phyloP scores from a whole-genome alignment of 257 asterid species.

The Solanum dulcamara region DNA sequence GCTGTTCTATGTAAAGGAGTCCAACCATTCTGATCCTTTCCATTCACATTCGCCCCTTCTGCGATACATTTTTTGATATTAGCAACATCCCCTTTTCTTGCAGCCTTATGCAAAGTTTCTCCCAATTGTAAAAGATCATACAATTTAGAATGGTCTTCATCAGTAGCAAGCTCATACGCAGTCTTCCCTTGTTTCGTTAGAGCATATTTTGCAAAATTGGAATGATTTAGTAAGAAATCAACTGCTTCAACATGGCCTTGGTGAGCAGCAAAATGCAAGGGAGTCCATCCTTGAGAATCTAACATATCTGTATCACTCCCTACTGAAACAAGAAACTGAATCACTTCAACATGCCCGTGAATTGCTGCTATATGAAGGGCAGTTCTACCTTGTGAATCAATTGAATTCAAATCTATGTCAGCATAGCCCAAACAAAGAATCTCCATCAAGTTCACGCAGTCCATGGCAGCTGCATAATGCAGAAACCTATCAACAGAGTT shows the following conservation, averaged over 20 bases:
- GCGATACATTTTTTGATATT: conserved; percentile 37
- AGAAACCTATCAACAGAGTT: conserved; percentile 21
- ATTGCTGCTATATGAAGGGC: conserved; percentile 51
- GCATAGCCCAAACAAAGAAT: conserved; percentile 24
- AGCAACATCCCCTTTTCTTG: conserved; percentile 34
- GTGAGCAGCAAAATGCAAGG: conserved; percentile 48
- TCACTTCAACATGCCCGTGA: conserved; percentile 25
- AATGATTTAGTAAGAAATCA: conserved; percentile 21
- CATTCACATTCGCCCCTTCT: conserved; percentile 44
- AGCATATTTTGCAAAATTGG: conserved; percentile 28
- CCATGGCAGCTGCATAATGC: conserved; percentile 36
- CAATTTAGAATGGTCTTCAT: conserved; percentile 26
- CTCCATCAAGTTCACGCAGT: conserved; percentile 42
- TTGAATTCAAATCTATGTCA: conserved; percentile 39
- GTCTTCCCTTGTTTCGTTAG: conserved; percentile 42
- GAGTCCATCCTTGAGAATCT: conserved; percentile 35
- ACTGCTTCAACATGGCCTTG: conserved; percentile 37
- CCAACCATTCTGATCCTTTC: conserved; percentile 76
- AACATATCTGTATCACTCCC: conserved; percentile 31
- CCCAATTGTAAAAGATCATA: conserved; percentile 28
- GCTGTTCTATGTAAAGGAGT: conserved; percentile 59
- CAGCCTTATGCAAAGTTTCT: conserved; percentile 48
- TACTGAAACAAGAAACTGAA: conserved; percentile 35
- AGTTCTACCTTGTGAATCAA: conserved; percentile 27
- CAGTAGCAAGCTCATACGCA: conserved; percentile 42